Percentiles rank a stretch among this genome's conserved stretches.
Evolutionary conservation across 345 rosid species (phyloP).

Genomic region (Leavenworthia alabamica): DNA sequence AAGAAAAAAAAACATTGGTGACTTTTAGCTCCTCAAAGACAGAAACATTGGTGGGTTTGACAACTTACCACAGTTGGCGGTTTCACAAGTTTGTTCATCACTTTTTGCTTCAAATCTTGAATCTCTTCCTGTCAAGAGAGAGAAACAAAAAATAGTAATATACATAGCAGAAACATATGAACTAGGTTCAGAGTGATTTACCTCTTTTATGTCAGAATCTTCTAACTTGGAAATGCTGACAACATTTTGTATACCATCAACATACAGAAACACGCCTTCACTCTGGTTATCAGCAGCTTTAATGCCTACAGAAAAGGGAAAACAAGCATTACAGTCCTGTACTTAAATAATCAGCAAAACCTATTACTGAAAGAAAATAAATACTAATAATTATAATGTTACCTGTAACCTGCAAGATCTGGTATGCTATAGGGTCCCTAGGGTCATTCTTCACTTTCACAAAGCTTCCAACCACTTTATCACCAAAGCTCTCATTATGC

Average conservation of each 20-base stretch:
- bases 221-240: constrained; percentile 26
- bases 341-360: neutral
- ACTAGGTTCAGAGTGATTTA: neutral
- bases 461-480: constrained; percentile 51
- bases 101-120: constrained; percentile 20
- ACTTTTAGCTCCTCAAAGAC: neutral
- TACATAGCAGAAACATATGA: neutral
- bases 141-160: neutral
- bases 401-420: constrained; percentile 34
- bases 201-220: constrained; percentile 30
- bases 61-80: constrained; percentile 32
- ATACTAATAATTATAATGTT: neutral
- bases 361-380: neutral
- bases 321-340: neutral
- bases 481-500: constrained; percentile 30
- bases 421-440: constrained; percentile 24
- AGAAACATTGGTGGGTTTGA: neutral
- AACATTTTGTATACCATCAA: constrained; percentile 14
- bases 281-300: neutral
- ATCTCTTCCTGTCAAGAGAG: constrained; percentile 24
- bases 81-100: constrained; percentile 17
- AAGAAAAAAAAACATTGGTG: neutral
- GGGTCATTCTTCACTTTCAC: constrained; percentile 46
- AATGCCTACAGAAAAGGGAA: constrained; percentile 10
- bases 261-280: neutral